Evolutionary conservation across 805 yeast genomes (phyloP), one percentile per base, ranked within the genome.

Genomic region (Scheffersomyces amazonensis): DNA sequence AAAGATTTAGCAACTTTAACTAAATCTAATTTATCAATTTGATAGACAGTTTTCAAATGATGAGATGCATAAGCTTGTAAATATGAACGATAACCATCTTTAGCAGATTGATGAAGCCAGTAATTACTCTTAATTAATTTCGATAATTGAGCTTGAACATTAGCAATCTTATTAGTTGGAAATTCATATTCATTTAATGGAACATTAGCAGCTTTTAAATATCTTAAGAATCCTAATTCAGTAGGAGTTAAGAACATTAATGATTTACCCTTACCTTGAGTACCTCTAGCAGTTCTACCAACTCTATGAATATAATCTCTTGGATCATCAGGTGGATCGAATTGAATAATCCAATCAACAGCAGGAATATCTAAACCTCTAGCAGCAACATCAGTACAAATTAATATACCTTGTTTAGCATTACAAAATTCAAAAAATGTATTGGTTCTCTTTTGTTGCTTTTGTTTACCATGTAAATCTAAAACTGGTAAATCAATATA

Each of bases 311-410:
- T 93, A 63, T 93, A 93, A 67, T 93, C 98, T 69, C 98, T 82
- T 66, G 99, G 99, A 69, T 93, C 99, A 83, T 93, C 99, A 62
- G 99, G 99, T 39, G 99, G 99, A 64, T 93, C 99, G 58, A 88
- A 93, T 72, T 93, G 99, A 48, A 93, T 85, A 56, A 93, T 93
- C 99, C 99, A 93, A 70, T 95, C 99, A 39, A 93, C 99, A 20
- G 95, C 83, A 37, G 99, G 99, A 52, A 93, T 93, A 71, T 93
- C 99, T 49, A 93, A 78, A 17, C 99, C 99, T 75, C 99, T 83
- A 16, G 99, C 99, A 22, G 99, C 99, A 50, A 93, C 99, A 65
- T 93, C 99, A 0, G 99, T 93, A 69, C 98, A 93, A 39, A 93
- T 75, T 53, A 93, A 66, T 31, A 87, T 90, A 34, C 99, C 99